These are phyloP conservation scores for Cicer bijugum DNA, from an alignment of 306 rosid species.

Conservation along the genomic window DNA sequence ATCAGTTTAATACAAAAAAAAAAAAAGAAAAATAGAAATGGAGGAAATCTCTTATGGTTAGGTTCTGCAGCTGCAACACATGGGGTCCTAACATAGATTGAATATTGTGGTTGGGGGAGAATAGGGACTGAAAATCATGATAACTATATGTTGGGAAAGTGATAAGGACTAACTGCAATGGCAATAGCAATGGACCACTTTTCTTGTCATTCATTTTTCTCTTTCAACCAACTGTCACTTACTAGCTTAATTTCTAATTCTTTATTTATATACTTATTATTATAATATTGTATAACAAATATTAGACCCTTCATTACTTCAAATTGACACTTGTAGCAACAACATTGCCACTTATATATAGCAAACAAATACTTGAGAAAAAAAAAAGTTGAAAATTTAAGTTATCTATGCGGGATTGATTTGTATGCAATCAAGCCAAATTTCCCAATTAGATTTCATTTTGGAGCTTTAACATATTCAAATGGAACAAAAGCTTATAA, in stretches of 20 bases:
- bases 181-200: slow-evolving; percentile 43
- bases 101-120: slow-evolving; percentile 48
- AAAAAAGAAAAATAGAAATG: no score
- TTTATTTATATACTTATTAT: no score
- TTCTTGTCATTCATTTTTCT: slow-evolving; percentile 16
- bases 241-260: neutral
- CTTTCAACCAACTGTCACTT: neutral
- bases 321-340: slow-evolving; percentile 34
- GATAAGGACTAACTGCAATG: slow-evolving; percentile 49
- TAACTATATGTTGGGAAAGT: slow-evolving; percentile 33
- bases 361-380: neutral
- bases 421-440: neutral
- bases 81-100: slow-evolving; percentile 45
- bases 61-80: slow-evolving; percentile 35
- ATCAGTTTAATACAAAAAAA: no score
- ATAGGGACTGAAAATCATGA: slow-evolving; percentile 40
- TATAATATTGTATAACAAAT: neutral
- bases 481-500: no score
- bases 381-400: slow-evolving; percentile 4
- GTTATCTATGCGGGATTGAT: neutral
- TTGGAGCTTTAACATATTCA: neutral
- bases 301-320: slow-evolving; percentile 28
- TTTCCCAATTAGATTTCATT: slow-evolving; percentile 16
- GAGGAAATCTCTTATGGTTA: slow-evolving; percentile 23
- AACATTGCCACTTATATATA: slow-evolving; percentile 42